Evolutionary conservation across 768 basidiomycete genomes (phyloP).

Genomic region (Boletus rex-veris): DNA sequence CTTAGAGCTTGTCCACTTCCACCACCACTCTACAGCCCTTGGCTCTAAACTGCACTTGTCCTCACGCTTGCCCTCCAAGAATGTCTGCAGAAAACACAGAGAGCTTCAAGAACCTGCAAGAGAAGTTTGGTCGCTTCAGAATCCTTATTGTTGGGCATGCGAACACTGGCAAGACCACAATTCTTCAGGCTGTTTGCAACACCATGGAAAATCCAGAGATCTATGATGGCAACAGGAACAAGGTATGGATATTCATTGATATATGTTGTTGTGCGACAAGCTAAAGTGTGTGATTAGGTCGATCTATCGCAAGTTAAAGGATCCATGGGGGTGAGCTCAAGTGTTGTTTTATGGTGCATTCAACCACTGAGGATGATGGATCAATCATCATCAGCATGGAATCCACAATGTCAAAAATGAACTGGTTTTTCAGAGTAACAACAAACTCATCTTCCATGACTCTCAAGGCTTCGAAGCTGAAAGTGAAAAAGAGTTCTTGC

Average conservation of each 20-base stretch:
- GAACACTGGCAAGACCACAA: slow-evolving; percentile 6
- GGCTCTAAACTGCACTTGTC: no score
- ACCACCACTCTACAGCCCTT: no score
- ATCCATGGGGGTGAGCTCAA: background rate
- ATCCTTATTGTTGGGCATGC: slow-evolving; percentile 2
- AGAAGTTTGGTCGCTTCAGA: background rate
- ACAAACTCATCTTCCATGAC: slow-evolving; percentile 4
- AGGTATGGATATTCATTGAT: background rate
- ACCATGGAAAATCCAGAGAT: slow-evolving; percentile 4
- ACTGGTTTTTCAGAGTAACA: slow-evolving; percentile 1
- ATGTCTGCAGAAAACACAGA: background rate
- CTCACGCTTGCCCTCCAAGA: background rate
- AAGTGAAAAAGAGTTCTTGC: background rate
- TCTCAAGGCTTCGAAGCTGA: background rate
- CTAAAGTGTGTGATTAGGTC: background rate
- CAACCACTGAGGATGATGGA: background rate
- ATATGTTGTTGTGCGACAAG: background rate
- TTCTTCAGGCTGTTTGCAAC: slow-evolving; percentile 4
- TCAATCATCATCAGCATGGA: background rate
- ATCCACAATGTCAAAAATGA: background rate
- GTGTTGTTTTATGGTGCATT: background rate
- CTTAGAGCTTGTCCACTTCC: no score
- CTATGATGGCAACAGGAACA: slow-evolving; percentile 1
- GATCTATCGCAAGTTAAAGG: background rate
- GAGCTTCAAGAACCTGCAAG: background rate